A percentile compares a stretch with the other conserved stretches of the same genome.
These are phyloP conservation scores for Nicotiana otophora DNA, from an alignment of 257 asterid genomes.

Conservation along the genomic window DNA sequence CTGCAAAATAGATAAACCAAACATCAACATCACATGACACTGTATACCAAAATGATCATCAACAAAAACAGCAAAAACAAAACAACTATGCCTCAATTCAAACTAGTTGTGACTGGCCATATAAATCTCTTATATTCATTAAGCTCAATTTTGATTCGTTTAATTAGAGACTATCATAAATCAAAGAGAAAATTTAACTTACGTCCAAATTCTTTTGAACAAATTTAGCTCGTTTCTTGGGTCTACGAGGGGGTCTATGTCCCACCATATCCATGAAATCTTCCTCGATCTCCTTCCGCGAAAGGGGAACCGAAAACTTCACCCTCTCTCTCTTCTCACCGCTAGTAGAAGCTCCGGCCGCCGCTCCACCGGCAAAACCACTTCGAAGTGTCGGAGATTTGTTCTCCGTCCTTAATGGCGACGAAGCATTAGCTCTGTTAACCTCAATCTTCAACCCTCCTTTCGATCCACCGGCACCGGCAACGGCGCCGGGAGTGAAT, in stretches of 20 bases:
- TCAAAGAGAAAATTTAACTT: neutral
- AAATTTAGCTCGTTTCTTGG: constrained; percentile 18
- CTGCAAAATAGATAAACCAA: constrained; percentile 11
- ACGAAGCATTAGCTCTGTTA: neutral
- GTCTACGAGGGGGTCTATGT: constrained; percentile 18
- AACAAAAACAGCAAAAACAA: neutral
- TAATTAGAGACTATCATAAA: neutral
- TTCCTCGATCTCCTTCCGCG: constrained; percentile 15
- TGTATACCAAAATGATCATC: neutral
- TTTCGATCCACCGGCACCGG: neutral
- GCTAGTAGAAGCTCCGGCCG: neutral
- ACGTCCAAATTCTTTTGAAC: constrained; percentile 18
- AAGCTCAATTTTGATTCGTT: too few species aligned
- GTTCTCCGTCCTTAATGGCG: constrained; percentile 3
- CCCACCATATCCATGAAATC: constrained; percentile 17
- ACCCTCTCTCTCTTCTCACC: constrained; percentile 10
- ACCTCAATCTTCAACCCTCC: neutral
- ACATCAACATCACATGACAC: neutral
- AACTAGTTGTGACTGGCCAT: neutral
- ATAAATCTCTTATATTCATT: neutral
- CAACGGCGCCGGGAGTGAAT: neutral
- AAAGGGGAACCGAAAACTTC: constrained; percentile 10
- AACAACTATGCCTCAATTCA: too few species aligned
- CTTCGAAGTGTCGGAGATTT: constrained; percentile 9
- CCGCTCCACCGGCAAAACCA: constrained; percentile 9